These are phyloP conservation scores for Pleurozium schreberi DNA, from an alignment of 225 moss, liverwort and hornwort genomes.

Conservation along the genomic window DNA sequence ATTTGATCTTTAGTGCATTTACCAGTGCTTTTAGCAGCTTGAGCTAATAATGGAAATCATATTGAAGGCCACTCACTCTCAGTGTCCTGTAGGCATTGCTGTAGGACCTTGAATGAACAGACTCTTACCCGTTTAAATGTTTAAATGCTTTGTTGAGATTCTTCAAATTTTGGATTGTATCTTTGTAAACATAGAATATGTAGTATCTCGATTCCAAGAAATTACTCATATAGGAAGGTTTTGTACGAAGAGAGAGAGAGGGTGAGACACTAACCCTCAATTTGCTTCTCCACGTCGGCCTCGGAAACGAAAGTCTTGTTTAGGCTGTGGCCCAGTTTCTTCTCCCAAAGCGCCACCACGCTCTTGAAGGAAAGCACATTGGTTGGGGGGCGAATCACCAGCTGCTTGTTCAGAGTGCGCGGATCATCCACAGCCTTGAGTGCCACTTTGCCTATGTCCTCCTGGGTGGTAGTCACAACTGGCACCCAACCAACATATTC, in stretches of 20 bases:
- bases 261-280: neutral
- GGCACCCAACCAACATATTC: neutral
- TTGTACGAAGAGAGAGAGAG: neutral
- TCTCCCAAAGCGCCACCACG: constrained; percentile 7
- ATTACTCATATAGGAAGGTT: neutral
- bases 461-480: neutral
- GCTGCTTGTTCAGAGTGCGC: neutral
- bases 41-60: neutral
- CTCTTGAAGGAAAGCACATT: neutral
- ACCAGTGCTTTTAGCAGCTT: neutral
- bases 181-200: neutral
- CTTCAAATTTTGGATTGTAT: neutral
- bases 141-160: neutral
- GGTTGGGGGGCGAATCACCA: neutral
- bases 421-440: constrained; percentile 5
- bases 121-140: neutral
- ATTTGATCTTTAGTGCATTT: neutral
- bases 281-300: neutral
- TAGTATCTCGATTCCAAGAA: neutral
- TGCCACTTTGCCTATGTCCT: neutral
- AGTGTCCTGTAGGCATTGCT: neutral
- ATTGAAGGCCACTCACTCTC: neutral
- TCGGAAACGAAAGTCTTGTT: neutral
- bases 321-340: constrained; percentile 3
- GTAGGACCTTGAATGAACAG: neutral